Evolutionary conservation across 306 rosid species (phyloP), one percentile per base, ranked within the genome.

Genomic region (Mucuna pruriens): DNA sequence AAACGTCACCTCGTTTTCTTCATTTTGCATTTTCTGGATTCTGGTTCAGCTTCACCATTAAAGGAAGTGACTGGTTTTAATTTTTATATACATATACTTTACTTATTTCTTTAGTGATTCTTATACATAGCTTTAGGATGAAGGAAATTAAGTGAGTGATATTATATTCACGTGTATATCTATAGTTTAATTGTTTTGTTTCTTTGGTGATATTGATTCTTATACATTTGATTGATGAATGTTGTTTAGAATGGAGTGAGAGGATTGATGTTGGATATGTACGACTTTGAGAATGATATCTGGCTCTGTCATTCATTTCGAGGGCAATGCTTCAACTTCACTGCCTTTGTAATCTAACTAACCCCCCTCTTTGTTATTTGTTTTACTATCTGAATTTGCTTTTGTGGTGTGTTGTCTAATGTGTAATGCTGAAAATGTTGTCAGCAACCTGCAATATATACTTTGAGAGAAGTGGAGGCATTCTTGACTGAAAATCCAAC

Each of bases 231-330:
- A 71, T 33, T 79, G 42, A 26, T 88, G 36, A 45, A 8, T 76
- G 19, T 26, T 87, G 72, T 87, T 80, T 75, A 94, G 98, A 94
- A 94, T 87, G 99, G 99, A 78, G 99, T 91, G 79, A 87, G 99
- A 80, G 97, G 99, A 75, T 83, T 95, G 84, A 95, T 95, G 99
- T 82, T 95, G 91, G 99, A 95, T 87, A 91, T 95, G 99, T 95
- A 95, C 80, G 97, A 95, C 76, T 95, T 91, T 39, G 80, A 88
- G 78, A 87, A 91, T 42, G 97, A 95, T 87, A 88, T 95, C 86
- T 95, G 99, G 99, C 97, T 95, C 69, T 95, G 97, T 86, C 99
- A 95, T 90, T 93, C 99, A 23, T 93, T 95, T 75, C 83, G 57
- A 60, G 97, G 97, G 51, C 97, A 95, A 85, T 95, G 99, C 87